Percentiles rank a stretch among this genome's conserved stretches.
These are phyloP conservation scores for Potentilla sterilis DNA, from an alignment of 306 rosid species.

Conservation along the genomic window DNA sequence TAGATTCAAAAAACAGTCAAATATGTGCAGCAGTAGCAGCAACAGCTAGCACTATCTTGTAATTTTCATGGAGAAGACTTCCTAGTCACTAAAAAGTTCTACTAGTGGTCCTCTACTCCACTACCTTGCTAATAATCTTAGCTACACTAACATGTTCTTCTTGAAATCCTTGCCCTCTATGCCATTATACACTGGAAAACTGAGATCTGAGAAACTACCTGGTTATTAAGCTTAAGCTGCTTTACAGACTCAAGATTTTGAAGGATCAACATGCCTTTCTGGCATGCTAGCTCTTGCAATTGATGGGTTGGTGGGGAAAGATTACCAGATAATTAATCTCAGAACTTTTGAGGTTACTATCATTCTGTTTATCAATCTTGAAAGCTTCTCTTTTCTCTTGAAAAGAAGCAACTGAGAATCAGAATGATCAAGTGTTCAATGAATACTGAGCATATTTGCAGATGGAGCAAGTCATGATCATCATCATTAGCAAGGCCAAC, in stretches of 20 bases:
- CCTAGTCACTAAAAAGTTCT: conserved; percentile 12
- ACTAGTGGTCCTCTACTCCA: conserved; percentile 23
- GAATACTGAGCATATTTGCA: conserved; percentile 5
- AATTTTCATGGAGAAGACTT: conserved; percentile 22
- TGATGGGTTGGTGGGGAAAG: conserved; percentile 16
- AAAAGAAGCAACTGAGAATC: conserved; percentile 2
- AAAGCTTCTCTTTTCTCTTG: background rate
- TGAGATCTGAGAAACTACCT: conserved; percentile 12
- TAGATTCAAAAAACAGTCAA: conserved; percentile 1
- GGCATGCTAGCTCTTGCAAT: conserved; percentile 6
- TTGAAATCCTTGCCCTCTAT: background rate
- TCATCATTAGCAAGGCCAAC: conserved; percentile 30
- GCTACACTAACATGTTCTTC: conserved; percentile 4
- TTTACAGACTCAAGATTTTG: conserved; percentile 1
- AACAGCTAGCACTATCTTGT: conserved; percentile 1
- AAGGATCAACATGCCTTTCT: conserved; percentile 6
- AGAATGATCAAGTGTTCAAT: conserved; percentile 27
- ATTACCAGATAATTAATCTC: conserved; percentile 4
- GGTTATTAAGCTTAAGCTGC: conserved; percentile 11
- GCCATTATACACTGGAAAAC: background rate
- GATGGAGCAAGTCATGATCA: conserved; percentile 20
- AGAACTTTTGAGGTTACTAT: background rate
- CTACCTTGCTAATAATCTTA: background rate
- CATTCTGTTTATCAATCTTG: background rate
- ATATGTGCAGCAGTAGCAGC: conserved; percentile 11